phyloP scores from a whole-genome alignment of 257 asterid species.

The Anisodus tanguticus region DNA sequence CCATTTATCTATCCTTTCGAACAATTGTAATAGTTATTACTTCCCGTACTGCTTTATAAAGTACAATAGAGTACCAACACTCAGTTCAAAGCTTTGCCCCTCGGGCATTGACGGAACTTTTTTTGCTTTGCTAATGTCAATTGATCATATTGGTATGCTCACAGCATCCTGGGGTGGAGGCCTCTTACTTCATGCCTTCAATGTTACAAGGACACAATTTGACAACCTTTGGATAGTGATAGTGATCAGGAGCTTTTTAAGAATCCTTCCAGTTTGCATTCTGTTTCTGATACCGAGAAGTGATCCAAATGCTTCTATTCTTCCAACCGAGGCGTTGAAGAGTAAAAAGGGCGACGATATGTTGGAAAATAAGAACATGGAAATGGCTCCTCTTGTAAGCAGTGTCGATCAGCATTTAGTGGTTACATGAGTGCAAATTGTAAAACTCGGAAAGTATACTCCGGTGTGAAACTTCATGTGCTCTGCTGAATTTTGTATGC shows the following conservation, averaged over 20 bases:
- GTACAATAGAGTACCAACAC: too few species aligned
- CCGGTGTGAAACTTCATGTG: neutral
- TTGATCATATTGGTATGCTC: conserved; percentile 65
- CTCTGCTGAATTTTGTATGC: neutral
- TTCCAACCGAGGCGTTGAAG: conserved; percentile 34
- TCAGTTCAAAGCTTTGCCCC: conserved; percentile 71
- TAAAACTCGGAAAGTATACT: neutral
- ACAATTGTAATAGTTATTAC: too few species aligned
- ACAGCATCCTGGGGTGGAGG: conserved; percentile 71
- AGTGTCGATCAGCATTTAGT: conserved; percentile 35
- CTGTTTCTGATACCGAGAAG: conserved; percentile 58
- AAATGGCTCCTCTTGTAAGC: conserved; percentile 53
- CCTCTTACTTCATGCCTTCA: conserved; percentile 53
- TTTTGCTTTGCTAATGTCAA: conserved; percentile 77
- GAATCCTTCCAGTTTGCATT: conserved; percentile 57
- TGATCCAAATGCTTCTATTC: conserved; percentile 41
- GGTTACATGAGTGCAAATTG: conserved; percentile 32
- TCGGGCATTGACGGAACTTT: conserved; percentile 76
- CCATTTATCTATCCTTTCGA: too few species aligned
- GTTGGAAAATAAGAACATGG: conserved; percentile 34
- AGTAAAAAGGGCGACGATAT: conserved; percentile 31
- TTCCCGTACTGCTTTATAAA: too few species aligned
- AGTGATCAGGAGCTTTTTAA: conserved; percentile 53
- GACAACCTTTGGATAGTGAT: conserved; percentile 59
- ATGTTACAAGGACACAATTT: conserved; percentile 66